Evolutionary conservation across 2,329 filamentous ascomycete genomes (phyloP).

Genomic region (Sarocladiaceae sp.): DNA sequence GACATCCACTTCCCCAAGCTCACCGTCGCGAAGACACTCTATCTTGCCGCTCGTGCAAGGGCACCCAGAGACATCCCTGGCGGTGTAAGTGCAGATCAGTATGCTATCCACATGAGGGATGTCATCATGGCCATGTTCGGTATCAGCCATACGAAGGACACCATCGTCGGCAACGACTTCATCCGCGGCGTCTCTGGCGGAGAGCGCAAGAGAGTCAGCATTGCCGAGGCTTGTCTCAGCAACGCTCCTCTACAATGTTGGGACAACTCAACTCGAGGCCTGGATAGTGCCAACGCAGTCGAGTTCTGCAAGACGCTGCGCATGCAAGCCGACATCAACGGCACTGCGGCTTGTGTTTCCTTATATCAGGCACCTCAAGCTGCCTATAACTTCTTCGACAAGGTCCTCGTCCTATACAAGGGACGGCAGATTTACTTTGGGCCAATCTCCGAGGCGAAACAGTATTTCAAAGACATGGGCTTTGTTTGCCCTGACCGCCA

Average conservation of each 20-base stretch:
- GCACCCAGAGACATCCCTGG: slow-evolving; percentile 59
- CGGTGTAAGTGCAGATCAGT: slow-evolving; percentile 50
- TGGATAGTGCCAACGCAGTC: slow-evolving; percentile 64
- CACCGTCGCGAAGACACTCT: slow-evolving; percentile 71
- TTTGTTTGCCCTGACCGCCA: slow-evolving; percentile 44
- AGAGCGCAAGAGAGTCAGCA: slow-evolving; percentile 63
- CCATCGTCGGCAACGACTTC: slow-evolving; percentile 68
- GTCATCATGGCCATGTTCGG: slow-evolving; percentile 72
- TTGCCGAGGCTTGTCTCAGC: slow-evolving; percentile 53
- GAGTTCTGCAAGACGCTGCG: slow-evolving; percentile 59
- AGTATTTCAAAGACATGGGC: slow-evolving; percentile 62
- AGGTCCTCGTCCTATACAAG: slow-evolving; percentile 62
- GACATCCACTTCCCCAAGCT: slow-evolving; percentile 76
- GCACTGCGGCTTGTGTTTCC: slow-evolving; percentile 60
- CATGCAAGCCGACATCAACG: slow-evolving; percentile 56
- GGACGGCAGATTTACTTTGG: slow-evolving; percentile 63
- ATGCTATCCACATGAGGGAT: slow-evolving; percentile 58
- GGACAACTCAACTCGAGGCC: slow-evolving; percentile 64
- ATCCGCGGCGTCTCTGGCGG: slow-evolving; percentile 69
- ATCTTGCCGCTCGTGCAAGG: slow-evolving; percentile 62
- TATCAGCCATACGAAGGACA: slow-evolving; percentile 66
- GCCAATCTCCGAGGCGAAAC: slow-evolving; percentile 49
- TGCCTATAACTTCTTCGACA: slow-evolving; percentile 62
- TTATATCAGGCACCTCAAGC: slow-evolving; percentile 60
- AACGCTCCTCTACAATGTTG: slow-evolving; percentile 48